These are phyloP conservation scores for Prunus kanzakura DNA, from an alignment of 306 rosid genomes.

Conservation along the genomic window DNA sequence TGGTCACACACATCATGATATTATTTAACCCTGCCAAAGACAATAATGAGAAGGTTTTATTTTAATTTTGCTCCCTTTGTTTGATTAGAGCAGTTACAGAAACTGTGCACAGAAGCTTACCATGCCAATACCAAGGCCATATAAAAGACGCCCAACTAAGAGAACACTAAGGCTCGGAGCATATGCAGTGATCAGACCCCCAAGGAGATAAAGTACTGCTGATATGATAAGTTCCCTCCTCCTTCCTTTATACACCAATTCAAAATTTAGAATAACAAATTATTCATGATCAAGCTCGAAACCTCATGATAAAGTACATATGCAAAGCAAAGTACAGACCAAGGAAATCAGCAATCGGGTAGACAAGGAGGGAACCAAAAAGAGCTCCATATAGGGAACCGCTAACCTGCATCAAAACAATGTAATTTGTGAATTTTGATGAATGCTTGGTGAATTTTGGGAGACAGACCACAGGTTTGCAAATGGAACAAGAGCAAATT, in stretches of 20 bases:
- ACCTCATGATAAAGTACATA: constrained; percentile 18
- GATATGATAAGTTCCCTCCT: constrained; percentile 74
- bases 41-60: background rate
- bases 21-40: constrained; percentile 20
- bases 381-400: constrained; percentile 97
- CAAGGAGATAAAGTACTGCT: constrained; percentile 60
- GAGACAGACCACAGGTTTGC: constrained; percentile 3
- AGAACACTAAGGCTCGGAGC: constrained; percentile 75
- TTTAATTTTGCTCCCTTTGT: background rate
- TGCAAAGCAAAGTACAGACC: constrained; percentile 48
- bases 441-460: background rate
- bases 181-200: constrained; percentile 62
- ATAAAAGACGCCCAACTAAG: constrained; percentile 75
- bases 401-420: constrained; percentile 56
- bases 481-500: constrained; percentile 11
- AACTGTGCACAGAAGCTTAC: constrained; percentile 42
- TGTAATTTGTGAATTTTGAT: background rate
- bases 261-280: constrained; percentile 25
- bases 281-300: constrained; percentile 14
- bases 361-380: constrained; percentile 78
- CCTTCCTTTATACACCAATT: constrained; percentile 54
- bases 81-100: background rate
- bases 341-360: constrained; percentile 79
- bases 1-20: background rate
- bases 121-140: constrained; percentile 95